Evolutionary conservation across 192 early-diverging fungal genomes (phyloP).

Genomic region (Phycomyces nitens): DNA sequence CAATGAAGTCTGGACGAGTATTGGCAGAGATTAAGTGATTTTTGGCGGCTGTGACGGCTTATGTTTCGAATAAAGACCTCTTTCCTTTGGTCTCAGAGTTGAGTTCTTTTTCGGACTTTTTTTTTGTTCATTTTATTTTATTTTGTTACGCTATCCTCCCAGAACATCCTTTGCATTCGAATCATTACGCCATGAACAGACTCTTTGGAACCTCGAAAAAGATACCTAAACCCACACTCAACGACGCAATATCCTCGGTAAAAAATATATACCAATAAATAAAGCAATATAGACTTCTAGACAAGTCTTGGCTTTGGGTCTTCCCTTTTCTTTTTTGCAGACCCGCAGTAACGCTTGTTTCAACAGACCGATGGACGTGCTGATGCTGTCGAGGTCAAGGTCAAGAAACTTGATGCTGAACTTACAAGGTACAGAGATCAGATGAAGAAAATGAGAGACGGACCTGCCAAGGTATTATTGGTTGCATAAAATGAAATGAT

Average conservation of each 20-base stretch:
- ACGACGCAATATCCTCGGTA: conserved; percentile 78
- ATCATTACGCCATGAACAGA: conserved; percentile 69
- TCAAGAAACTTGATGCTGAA: conserved; percentile 91
- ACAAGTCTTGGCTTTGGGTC: neutral
- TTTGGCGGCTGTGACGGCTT: too few relatives aligned
- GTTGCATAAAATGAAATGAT: neutral
- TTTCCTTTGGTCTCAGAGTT: too few relatives aligned
- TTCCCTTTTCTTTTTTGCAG: neutral
- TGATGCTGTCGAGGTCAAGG: conserved; percentile 89
- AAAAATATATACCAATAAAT: conserved; percentile 12
- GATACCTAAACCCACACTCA: conserved; percentile 82
- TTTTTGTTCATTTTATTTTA: too few relatives aligned
- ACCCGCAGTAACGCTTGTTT: too few relatives aligned
- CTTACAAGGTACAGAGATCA: conserved; percentile 88
- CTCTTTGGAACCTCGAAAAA: conserved; percentile 89
- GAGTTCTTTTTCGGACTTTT: too few relatives aligned
- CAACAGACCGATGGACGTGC: conserved; percentile 79
- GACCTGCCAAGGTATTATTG: conserved; percentile 67
- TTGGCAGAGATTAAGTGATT: too few relatives aligned
- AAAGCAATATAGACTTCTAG: neutral
- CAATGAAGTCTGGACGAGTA: too few relatives aligned
- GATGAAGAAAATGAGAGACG: conserved; percentile 90
- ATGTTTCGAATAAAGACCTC: too few relatives aligned
- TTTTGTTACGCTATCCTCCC: too few relatives aligned
- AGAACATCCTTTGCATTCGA: neutral